phyloP scores from a whole-genome alignment of 192 early-diverging fungal species.

The Lobosporangium transversale region DNA sequence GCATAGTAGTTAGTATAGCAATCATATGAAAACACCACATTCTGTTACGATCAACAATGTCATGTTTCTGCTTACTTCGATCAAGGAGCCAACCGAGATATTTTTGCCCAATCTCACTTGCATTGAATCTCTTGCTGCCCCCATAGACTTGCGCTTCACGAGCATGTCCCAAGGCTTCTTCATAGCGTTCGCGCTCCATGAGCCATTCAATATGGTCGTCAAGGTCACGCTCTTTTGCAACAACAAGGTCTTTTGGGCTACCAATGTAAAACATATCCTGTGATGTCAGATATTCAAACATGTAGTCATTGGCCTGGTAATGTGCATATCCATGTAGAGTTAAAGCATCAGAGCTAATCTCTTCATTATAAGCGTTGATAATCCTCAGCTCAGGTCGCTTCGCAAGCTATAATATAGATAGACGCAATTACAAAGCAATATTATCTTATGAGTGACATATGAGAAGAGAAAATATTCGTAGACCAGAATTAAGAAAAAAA shows the following conservation, averaged over 20 bases:
- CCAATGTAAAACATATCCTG: constrained; percentile 92
- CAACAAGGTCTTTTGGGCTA: constrained; percentile 93
- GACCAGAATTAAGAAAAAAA: background rate
- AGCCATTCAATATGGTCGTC: constrained; percentile 97
- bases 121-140: constrained; percentile 67
- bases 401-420: constrained; percentile 49
- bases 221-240: constrained; percentile 87
- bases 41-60: background rate
- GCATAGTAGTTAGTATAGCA: background rate
- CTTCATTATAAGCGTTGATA: constrained; percentile 82
- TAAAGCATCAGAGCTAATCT: constrained; percentile 89
- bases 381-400: constrained; percentile 91
- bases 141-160: constrained; percentile 65
- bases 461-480: background rate
- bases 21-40: background rate
- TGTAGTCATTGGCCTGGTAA: constrained; percentile 96
- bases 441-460: background rate
- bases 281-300: constrained; percentile 71
- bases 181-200: constrained; percentile 80
- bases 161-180: constrained; percentile 78
- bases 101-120: constrained; percentile 84
- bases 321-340: constrained; percentile 85
- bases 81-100: constrained; percentile 83
- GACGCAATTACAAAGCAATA: background rate
- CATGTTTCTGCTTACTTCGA: constrained; percentile 53